phyloP scores from a whole-genome alignment of 148 eudicot genomes.

The Diospyros lotus region DNA sequence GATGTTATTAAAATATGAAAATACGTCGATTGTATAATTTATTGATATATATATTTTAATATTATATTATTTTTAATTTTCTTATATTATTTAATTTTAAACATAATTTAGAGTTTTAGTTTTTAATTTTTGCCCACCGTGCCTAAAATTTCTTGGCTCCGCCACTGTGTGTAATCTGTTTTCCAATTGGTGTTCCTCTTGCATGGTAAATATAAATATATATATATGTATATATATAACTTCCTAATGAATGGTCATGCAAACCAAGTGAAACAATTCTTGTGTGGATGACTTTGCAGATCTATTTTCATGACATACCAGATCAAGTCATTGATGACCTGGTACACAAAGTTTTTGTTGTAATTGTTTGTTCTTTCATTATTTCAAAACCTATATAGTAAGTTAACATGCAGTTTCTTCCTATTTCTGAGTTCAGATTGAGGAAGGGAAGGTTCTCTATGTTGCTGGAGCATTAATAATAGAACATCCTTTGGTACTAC shows the following conservation, averaged over 20 bases:
- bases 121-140: too few relatives aligned
- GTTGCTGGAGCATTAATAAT: conserved; percentile 88
- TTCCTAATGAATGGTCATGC: not conserved
- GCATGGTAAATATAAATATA: not conserved
- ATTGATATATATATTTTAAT: too few relatives aligned
- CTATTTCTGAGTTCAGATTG: conserved; percentile 44
- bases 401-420: not conserved
- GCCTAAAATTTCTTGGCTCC: too few relatives aligned
- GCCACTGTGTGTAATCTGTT: not conserved
- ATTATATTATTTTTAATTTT: too few relatives aligned
- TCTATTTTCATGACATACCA: conserved; percentile 72
- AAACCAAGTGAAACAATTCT: not conserved
- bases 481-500: conserved; percentile 83
- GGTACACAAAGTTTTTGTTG: conserved; percentile 30
- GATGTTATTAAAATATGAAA: too few relatives aligned
- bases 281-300: conserved; percentile 45
- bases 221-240: not conserved
- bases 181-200: not conserved
- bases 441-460: conserved; percentile 67
- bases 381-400: not conserved
- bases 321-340: conserved; percentile 64
- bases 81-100: too few relatives aligned
- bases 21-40: too few relatives aligned
- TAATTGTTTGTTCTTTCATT: not conserved
- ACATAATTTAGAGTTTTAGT: too few relatives aligned